Evolutionary conservation across 2,329 filamentous ascomycete genomes (phyloP).

Genomic region (Tolypocladium pustulatum): DNA sequence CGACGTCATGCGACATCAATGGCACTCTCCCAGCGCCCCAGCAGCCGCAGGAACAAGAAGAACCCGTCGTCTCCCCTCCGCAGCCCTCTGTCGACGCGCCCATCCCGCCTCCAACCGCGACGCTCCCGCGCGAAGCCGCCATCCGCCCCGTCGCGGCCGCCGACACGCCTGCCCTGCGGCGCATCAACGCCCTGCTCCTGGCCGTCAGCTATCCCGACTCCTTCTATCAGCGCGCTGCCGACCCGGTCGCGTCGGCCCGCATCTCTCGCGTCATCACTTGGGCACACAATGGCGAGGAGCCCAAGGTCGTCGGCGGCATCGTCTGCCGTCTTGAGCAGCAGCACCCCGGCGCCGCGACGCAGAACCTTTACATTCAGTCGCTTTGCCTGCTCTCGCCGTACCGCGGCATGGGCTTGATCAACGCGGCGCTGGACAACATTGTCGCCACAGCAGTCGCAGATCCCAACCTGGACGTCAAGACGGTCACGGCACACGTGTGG

Average conservation of each 20-base stretch:
- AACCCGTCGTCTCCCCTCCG: constrained; percentile 6
- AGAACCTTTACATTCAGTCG: constrained; percentile 54
- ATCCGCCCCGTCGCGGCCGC: constrained; percentile 38
- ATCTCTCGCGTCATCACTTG: constrained; percentile 53
- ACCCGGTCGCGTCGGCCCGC: constrained; percentile 36
- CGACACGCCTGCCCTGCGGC: constrained; percentile 48
- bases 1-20: constrained; percentile 17
- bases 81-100: constrained; percentile 8
- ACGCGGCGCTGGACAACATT: constrained; percentile 45
- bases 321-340: constrained; percentile 48
- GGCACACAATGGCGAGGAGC: constrained; percentile 29
- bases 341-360: constrained; percentile 9
- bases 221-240: constrained; percentile 48
- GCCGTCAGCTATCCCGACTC: constrained; percentile 53
- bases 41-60: constrained; percentile 3
- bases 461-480: constrained; percentile 25
- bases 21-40: constrained; percentile 12
- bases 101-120: constrained; percentile 15
- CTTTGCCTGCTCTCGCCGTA: constrained; percentile 54
- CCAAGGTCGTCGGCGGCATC: constrained; percentile 50
- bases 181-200: constrained; percentile 55
- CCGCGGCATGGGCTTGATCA: constrained; percentile 46
- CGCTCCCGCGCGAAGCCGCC: constrained; percentile 35
- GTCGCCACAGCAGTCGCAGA: constrained; percentile 25
- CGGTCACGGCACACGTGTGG: constrained; percentile 58